Evolutionary conservation across 208 protist species (phyloP).

Genomic region (Acanthamoeba royreba): DNA sequence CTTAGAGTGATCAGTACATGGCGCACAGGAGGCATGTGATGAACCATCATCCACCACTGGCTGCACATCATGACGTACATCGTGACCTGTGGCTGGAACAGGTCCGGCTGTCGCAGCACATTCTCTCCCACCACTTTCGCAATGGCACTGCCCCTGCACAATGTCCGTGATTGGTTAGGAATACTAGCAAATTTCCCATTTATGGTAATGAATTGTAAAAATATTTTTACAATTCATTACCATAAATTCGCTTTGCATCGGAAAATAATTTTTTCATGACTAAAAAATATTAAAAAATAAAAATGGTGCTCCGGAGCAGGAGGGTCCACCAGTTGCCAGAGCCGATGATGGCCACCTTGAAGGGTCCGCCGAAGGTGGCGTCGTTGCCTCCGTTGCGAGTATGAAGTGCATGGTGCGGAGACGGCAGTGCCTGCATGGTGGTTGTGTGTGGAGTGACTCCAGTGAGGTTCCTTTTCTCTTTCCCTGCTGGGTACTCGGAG

Average conservation of each 20-base stretch:
- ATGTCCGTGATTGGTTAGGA: background rate
- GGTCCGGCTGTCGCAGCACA: background rate
- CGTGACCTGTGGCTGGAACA: slow-evolving; percentile 41
- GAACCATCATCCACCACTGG: too few relatives aligned
- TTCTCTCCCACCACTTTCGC: slow-evolving; percentile 74
- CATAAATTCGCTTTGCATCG: background rate
- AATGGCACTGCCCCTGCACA: slow-evolving; percentile 64
- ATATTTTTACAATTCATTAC: background rate
- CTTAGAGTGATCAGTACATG: background rate
- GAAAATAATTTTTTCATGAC: background rate
- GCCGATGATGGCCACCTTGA: slow-evolving; percentile 71
- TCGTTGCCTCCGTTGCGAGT: background rate
- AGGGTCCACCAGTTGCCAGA: slow-evolving; percentile 76
- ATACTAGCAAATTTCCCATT: background rate
- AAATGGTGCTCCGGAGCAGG: background rate
- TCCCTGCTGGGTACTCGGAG: too few relatives aligned
- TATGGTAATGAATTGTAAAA: background rate
- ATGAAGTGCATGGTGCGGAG: too few relatives aligned
- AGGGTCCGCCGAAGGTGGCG: background rate
- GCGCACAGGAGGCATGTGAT: background rate
- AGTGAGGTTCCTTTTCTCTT: too few relatives aligned
- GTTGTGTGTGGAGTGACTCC: too few relatives aligned
- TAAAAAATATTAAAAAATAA: background rate
- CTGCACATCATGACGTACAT: background rate
- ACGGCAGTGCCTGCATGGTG: too few relatives aligned